Conservation (phyloP, 495 filamentous ascomycete species). For the Paragyromitra xinjiangensis region DNA sequence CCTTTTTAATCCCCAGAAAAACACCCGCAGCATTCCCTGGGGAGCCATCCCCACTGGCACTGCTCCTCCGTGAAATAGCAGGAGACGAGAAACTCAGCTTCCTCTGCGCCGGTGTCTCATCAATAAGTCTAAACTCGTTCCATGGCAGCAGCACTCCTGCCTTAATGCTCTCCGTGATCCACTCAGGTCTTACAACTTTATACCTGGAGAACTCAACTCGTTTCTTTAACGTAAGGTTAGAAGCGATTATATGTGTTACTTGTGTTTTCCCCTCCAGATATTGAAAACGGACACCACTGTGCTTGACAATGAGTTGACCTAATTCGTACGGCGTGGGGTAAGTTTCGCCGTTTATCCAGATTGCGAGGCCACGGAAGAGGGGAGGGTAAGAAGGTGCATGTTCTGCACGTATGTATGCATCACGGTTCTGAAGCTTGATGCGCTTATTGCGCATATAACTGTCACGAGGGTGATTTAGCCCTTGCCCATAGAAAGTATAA, state of each 20-base stretch:
- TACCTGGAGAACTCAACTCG: constrained; percentile 83
- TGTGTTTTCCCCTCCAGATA: constrained; percentile 94
- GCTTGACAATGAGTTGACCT: constrained; percentile 81
- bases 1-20: neutral
- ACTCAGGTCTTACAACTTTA: constrained; percentile 93
- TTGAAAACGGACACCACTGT: constrained; percentile 93
- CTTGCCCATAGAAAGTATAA: neutral
- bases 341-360: constrained; percentile 91
- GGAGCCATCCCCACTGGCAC: neutral
- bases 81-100: constrained; percentile 23
- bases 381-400: constrained; percentile 67
- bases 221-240: constrained; percentile 89
- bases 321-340: constrained; percentile 89
- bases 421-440: constrained; percentile 92
- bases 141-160: constrained; percentile 84
- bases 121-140: constrained; percentile 80
- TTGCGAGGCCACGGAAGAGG: constrained; percentile 89
- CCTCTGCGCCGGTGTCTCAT: constrained; percentile 79
- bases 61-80: neutral
- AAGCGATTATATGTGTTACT: constrained; percentile 94
- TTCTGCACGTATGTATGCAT: constrained; percentile 75
- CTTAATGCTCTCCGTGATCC: constrained; percentile 88
- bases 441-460: constrained; percentile 90
- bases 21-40: neutral
- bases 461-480: neutral